phyloP scores from a whole-genome alignment of 768 basidiomycete species.

The Gyrodon lividus region DNA sequence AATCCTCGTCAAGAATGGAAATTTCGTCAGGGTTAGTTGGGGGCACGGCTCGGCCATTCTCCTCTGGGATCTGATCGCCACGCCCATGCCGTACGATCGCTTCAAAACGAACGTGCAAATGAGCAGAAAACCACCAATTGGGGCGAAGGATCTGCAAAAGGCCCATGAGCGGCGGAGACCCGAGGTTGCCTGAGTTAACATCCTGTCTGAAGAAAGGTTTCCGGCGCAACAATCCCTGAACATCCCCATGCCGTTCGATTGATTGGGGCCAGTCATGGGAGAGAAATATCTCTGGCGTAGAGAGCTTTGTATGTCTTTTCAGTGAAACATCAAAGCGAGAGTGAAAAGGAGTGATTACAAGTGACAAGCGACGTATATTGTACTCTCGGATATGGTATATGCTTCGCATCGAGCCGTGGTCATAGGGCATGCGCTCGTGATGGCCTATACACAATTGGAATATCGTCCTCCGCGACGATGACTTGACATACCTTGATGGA shows the following conservation, averaged over 20 bases:
- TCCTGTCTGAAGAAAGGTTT: constrained; percentile 81
- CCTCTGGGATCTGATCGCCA: background rate
- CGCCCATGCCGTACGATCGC: constrained; percentile 55
- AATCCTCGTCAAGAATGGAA: constrained; percentile 36
- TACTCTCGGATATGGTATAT: constrained; percentile 92
- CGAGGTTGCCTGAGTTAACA: constrained; percentile 63
- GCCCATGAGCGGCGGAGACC: constrained; percentile 84
- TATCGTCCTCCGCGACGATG: background rate
- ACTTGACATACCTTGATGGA: constrained; percentile 51
- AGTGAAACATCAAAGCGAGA: background rate
- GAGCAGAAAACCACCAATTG: constrained; percentile 90
- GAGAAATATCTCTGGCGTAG: constrained; percentile 72
- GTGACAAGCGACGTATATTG: constrained; percentile 73
- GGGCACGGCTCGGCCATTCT: background rate
- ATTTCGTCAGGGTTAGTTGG: constrained; percentile 41
- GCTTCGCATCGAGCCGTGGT: constrained; percentile 66
- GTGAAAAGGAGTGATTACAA: constrained; percentile 41
- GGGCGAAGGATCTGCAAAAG: constrained; percentile 73
- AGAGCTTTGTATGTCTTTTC: constrained; percentile 40
- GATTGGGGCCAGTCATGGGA: constrained; percentile 96
- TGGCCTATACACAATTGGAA: constrained; percentile 49
- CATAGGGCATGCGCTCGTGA: constrained; percentile 81
- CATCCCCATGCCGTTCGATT: constrained; percentile 81
- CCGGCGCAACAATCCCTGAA: constrained; percentile 57
- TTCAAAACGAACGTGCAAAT: constrained; percentile 85